These are phyloP conservation scores for Penicillium coprophilum DNA, from an alignment of 495 filamentous ascomycete genomes.

Conservation along the genomic window DNA sequence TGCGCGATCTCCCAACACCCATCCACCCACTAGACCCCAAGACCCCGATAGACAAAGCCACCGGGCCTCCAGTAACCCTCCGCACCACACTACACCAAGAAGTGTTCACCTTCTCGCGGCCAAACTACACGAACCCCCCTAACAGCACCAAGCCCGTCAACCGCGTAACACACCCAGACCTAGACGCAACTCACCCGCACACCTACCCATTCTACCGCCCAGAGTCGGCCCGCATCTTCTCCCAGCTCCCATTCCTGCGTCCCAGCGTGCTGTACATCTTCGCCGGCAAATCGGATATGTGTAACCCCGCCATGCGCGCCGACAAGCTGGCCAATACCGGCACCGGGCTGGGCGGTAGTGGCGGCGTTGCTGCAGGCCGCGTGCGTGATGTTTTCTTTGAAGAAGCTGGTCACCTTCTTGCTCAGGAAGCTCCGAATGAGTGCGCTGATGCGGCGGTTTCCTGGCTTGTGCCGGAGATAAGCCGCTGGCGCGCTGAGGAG, in stretches of 20 bases:
- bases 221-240: slow-evolving; percentile 63
- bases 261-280: slow-evolving; percentile 85
- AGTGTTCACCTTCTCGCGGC: slow-evolving; percentile 59
- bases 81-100: slow-evolving; percentile 61
- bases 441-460: slow-evolving; percentile 60
- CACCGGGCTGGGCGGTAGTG: slow-evolving; percentile 49
- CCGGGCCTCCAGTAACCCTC: slow-evolving; percentile 53
- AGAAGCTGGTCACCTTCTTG: slow-evolving; percentile 75
- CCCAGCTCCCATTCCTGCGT: slow-evolving; percentile 64
- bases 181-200: slow-evolving; percentile 38
- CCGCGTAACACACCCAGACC: slow-evolving; percentile 48
- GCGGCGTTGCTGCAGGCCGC: slow-evolving; percentile 56
- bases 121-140: slow-evolving; percentile 47
- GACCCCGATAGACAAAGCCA: slow-evolving; percentile 21
- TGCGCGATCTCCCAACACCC: slow-evolving; percentile 61
- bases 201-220: slow-evolving; percentile 71
- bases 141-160: slow-evolving; percentile 39
- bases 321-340: slow-evolving; percentile 49
- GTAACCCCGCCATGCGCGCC: slow-evolving; percentile 46
- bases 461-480: slow-evolving; percentile 65
- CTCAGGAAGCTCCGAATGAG: slow-evolving; percentile 71
- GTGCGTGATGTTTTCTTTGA: slow-evolving; percentile 67
- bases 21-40: slow-evolving; percentile 49
- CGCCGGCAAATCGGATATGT: slow-evolving; percentile 64
- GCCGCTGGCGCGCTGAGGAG: slow-evolving; percentile 63